A percentile compares a stretch with the other conserved stretches of the same genome.
phyloP scores from a whole-genome alignment of 2,329 filamentous ascomycete genomes.

The Neonectria ditissima region DNA sequence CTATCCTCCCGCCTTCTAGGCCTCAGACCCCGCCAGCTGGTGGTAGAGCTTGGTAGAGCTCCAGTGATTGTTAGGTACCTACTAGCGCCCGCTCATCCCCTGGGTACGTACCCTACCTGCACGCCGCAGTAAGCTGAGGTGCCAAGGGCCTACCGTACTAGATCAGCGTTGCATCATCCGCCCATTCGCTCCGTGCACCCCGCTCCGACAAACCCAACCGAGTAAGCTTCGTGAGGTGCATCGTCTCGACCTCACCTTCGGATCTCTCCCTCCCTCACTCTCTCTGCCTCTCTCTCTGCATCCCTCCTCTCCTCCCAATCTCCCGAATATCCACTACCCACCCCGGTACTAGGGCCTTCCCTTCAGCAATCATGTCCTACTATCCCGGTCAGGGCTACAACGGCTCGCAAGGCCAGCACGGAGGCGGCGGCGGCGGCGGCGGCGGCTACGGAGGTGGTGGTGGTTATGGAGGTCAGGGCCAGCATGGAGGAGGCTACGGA shows the following conservation, averaged over 20 bases:
- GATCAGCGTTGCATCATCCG: not conserved
- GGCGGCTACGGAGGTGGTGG: conserved; percentile 30
- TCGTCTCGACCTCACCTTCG: conserved; percentile 2
- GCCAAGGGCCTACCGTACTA: not conserved
- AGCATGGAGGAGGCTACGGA: conserved; percentile 33
- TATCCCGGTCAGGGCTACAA: conserved; percentile 57
- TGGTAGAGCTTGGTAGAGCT: too few species aligned
- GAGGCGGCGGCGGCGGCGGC: conserved; percentile 41
- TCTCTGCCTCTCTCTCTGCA: conserved; percentile 4
- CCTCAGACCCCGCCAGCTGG: too few species aligned
- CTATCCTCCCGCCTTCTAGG: too few species aligned
- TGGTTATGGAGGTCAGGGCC: conserved; percentile 2
- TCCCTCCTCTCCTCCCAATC: not conserved
- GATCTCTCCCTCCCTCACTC: not conserved
- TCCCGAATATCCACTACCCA: not conserved
- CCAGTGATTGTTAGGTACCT: too few species aligned
- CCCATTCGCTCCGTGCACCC: not conserved
- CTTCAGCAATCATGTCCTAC: conserved; percentile 50
- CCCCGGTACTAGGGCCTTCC: not conserved
- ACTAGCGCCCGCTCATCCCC: conserved; percentile 15
- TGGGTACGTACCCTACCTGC: too few species aligned
- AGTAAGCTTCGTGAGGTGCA: conserved; percentile 10
- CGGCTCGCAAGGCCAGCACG: conserved; percentile 49
- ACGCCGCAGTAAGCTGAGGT: not conserved
- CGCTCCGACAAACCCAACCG: conserved; percentile 2